These are phyloP conservation scores for Lipomyces lipofer DNA, from an alignment of 805 yeast genomes.

Conservation along the genomic window DNA sequence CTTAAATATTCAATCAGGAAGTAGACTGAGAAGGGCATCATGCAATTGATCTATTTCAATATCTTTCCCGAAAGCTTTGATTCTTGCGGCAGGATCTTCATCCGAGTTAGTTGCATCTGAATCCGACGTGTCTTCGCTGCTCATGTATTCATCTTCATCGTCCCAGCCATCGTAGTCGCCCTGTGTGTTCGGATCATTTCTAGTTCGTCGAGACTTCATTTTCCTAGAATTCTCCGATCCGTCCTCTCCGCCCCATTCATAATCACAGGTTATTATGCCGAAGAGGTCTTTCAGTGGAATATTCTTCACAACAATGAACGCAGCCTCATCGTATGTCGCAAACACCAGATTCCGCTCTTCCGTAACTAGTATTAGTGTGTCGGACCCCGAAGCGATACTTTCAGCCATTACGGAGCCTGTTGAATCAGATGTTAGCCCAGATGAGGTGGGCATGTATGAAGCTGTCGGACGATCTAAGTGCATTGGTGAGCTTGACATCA, in stretches of 20 bases:
- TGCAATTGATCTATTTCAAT: conserved; percentile 3
- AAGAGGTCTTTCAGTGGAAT: conserved; percentile 5
- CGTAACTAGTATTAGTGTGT: conserved; percentile 18
- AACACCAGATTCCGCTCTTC: conserved; percentile 16
- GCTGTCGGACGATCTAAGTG: not conserved
- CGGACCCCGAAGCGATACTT: conserved; percentile 4
- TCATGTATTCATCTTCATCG: not conserved
- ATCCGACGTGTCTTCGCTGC: not conserved
- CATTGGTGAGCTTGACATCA: not conserved
- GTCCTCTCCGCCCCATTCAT: conserved; percentile 2
- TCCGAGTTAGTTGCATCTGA: not conserved
- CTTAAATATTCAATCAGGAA: conserved; percentile 11
- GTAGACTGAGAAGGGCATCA: too few species aligned
- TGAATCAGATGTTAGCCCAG: not conserved
- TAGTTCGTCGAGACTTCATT: not conserved
- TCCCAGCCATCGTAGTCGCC: not conserved
- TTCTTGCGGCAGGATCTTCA: conserved; percentile 9
- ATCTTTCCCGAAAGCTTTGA: conserved; percentile 18
- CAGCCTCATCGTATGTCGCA: conserved; percentile 4
- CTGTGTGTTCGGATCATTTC: not conserved
- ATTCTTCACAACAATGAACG: conserved; percentile 11
- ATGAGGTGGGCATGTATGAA: not conserved
- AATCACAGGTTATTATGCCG: conserved; percentile 6
- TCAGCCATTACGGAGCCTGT: conserved; percentile 4
- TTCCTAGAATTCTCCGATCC: not conserved